phyloP scores from a whole-genome alignment of 139 green algal genomes.

The Volvox africanus region DNA sequence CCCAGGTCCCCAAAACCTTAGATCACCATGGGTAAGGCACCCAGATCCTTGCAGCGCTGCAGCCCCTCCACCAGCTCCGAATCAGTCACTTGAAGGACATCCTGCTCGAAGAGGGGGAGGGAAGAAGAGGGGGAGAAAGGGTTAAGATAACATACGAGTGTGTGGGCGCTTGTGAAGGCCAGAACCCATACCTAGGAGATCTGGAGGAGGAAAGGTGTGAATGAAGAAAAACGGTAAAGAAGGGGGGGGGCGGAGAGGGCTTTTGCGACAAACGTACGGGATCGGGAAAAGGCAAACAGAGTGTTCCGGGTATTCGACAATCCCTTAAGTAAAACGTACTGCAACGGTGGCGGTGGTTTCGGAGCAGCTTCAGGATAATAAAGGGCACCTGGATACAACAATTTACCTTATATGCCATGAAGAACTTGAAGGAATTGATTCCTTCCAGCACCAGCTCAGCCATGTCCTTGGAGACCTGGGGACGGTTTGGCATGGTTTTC shows the following conservation, averaged over 20 bases:
- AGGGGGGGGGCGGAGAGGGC: background rate
- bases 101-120: constrained; percentile 54
- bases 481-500: too few species aligned
- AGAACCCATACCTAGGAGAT: too few species aligned
- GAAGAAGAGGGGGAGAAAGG: background rate
- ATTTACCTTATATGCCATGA: constrained; percentile 98
- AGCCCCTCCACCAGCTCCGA: constrained; percentile 90
- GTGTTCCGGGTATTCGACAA: too few species aligned
- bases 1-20: background rate
- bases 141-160: background rate
- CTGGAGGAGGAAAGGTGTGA: too few species aligned
- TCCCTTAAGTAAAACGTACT: too few species aligned
- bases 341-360: too few species aligned
- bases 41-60: constrained; percentile 85
- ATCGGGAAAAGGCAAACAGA: too few species aligned
- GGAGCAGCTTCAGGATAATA: too few species aligned
- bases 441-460: constrained; percentile 75
- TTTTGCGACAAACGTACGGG: too few species aligned
- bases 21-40: constrained; percentile 86
- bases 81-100: constrained; percentile 77
- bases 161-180: too few species aligned
- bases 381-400: too few species aligned
- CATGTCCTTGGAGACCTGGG: constrained; percentile 79
- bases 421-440: constrained; percentile 98
- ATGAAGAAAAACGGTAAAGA: background rate